Base-by-base conservation (phyloP, 352 stramenopile species). In the Pythium grandisporangium region DNA sequence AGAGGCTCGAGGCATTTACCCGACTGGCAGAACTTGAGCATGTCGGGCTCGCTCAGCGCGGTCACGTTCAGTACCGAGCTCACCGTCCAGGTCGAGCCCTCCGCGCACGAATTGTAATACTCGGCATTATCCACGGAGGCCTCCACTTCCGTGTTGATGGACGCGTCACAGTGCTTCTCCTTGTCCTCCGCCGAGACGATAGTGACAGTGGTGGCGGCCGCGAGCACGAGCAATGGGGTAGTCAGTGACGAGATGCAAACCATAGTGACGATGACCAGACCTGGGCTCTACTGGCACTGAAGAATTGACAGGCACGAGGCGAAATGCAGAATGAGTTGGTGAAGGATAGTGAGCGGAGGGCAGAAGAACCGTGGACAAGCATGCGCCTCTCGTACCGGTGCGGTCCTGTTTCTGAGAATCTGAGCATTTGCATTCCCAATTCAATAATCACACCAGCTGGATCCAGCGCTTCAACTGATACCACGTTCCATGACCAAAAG, bases 21-120 rank as follows among this genome's bases (percentile, higher is more conserved):
- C 39, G 66, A 76, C 42, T 70, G 63, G 54, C 72, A 84, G 44
- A 77, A 82, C 34, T 45, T 43, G 20, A 76, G 12, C n/a, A 85
- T 66, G 16, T 82, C 63, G 11, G 47, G 7, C 22, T 43, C 29
- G 22, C 55, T 65, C 35, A 85, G 67, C 37, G 80, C 70, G 8
- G 58, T 42, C 20, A 62, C 63, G 35, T 72, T 66, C 35, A 78
- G 72, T 22, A 72, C 39, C 17, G 42, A 61, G 49, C 55, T 55
- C 43, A 84, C 26, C 39, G 62, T 71, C 53, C 73, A 84, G 0
- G 56, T 76, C 29, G 51, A 51, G 45, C 59, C 66, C 14, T 53
- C 42, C 2, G 56, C 66, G 43, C 71, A 84, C 44, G 61, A 67
- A 51, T 67, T 49, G 45, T 68, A 79, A 52, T 70, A 74, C 13